Evolutionary conservation across 2,329 filamentous ascomycete species (phyloP).

Genomic region (Nectriaceae sp.): DNA sequence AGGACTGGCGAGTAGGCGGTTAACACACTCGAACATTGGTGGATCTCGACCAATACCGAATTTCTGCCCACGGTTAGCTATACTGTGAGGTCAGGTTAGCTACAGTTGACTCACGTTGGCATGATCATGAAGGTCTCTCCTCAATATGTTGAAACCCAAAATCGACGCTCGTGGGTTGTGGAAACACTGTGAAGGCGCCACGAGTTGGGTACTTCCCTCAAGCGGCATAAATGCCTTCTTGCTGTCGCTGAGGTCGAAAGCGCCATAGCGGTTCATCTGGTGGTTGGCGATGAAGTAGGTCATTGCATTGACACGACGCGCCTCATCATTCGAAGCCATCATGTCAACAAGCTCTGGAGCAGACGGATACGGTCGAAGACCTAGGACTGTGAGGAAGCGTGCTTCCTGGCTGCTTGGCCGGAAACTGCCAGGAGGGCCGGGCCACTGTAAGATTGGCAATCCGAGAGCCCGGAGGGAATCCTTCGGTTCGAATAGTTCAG

Average conservation of each 20-base stretch:
- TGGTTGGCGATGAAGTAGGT: slow-evolving; percentile 82
- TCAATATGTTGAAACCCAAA: slow-evolving; percentile 79
- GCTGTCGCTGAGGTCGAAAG: slow-evolving; percentile 59
- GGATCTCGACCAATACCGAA: slow-evolving; percentile 87
- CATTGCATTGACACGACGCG: slow-evolving; percentile 69
- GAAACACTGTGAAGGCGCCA: slow-evolving; percentile 76
- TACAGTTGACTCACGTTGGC: slow-evolving; percentile 52
- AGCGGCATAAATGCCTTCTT: slow-evolving; percentile 70
- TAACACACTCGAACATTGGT: slow-evolving; percentile 74
- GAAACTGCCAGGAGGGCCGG: slow-evolving; percentile 64
- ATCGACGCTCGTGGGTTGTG: slow-evolving; percentile 76
- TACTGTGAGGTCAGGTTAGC: neutral
- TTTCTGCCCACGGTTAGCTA: slow-evolving; percentile 48
- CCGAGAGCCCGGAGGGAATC: slow-evolving; percentile 68
- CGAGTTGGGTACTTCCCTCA: slow-evolving; percentile 67
- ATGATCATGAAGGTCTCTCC: slow-evolving; percentile 75
- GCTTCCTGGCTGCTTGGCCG: slow-evolving; percentile 69
- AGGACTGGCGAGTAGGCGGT: slow-evolving; percentile 69
- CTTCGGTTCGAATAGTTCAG: slow-evolving; percentile 80
- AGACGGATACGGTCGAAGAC: slow-evolving; percentile 70
- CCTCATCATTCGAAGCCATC: slow-evolving; percentile 64
- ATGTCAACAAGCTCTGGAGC: slow-evolving; percentile 76
- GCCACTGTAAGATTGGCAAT: slow-evolving; percentile 82
- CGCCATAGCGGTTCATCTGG: slow-evolving; percentile 72
- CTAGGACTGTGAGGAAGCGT: slow-evolving; percentile 71